A percentile compares a stretch with the other conserved stretches of the same genome.
Evolutionary conservation across 1,284 basidiomycete genomes (phyloP).

Genomic region (Ceratobasidium sp.): DNA sequence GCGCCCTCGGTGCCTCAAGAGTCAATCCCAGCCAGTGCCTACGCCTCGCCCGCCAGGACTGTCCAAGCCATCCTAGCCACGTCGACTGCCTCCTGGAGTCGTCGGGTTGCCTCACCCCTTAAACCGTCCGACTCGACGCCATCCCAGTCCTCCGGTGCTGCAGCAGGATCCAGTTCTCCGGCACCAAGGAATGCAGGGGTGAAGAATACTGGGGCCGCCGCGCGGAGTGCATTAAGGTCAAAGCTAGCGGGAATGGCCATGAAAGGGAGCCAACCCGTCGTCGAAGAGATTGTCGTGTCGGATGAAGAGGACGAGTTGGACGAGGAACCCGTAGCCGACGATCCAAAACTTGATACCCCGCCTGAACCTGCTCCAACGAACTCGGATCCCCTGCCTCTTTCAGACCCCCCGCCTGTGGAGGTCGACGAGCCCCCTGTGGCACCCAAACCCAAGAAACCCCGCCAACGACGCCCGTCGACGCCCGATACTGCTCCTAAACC

Average conservation of each 20-base stretch:
- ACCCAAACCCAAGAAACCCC: conserved; percentile 34
- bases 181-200: background rate
- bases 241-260: conserved; percentile 62
- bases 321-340: conserved; percentile 40
- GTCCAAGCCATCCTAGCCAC: conserved; percentile 60
- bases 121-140: background rate
- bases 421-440: conserved; percentile 33
- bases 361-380: conserved; percentile 36
- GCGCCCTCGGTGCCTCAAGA: conserved; percentile 1
- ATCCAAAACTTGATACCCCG: conserved; percentile 32
- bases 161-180: background rate
- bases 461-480: conserved; percentile 16
- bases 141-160: background rate
- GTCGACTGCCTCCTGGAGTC: conserved; percentile 56
- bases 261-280: conserved; percentile 51
- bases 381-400: conserved; percentile 10
- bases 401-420: conserved; percentile 40
- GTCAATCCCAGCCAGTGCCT: conserved; percentile 8
- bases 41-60: conserved; percentile 38
- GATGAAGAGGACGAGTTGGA: conserved; percentile 44
- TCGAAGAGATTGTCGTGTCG: conserved; percentile 41
- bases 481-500: conserved; percentile 2
- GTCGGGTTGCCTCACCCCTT: background rate
- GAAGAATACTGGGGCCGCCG: conserved; percentile 41
- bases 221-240: conserved; percentile 53